A percentile compares a stretch with the other conserved stretches of the same genome.
Evolutionary conservation across 176 grass and related monocot species (phyloP).

Genomic region (bread wheat (Triticum aestivum)): IWGSC_CS_RefSeq_v2.1 NC_057798.1:104769927-104770426

Average conservation of each 20-base stretch:
- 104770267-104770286: not conserved
- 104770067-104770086: not conserved
- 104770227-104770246: constrained; percentile 96
- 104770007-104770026: not conserved
- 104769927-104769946: too few species aligned
- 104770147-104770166: constrained; percentile 99
- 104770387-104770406: not conserved
- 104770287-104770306: not conserved
- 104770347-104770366: not conserved
- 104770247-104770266: constrained; percentile 17
- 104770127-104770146: constrained; percentile 95
- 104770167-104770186: constrained; percentile 83
- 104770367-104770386: not conserved
- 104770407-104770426: not conserved
- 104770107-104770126: not conserved
- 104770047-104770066: not conserved
- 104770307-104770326: not conserved
- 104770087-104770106: constrained; percentile 13
- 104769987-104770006: not conserved
- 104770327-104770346: constrained; percentile 20
- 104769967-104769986: not conserved
- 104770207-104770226: constrained; percentile 98
- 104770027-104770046: not conserved
- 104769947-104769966: constrained; percentile 5
- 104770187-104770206: constrained; percentile 97